Evolutionary conservation across 1,284 basidiomycete species (phyloP).

Genomic region (Lentinula novae-zelandiae): DNA sequence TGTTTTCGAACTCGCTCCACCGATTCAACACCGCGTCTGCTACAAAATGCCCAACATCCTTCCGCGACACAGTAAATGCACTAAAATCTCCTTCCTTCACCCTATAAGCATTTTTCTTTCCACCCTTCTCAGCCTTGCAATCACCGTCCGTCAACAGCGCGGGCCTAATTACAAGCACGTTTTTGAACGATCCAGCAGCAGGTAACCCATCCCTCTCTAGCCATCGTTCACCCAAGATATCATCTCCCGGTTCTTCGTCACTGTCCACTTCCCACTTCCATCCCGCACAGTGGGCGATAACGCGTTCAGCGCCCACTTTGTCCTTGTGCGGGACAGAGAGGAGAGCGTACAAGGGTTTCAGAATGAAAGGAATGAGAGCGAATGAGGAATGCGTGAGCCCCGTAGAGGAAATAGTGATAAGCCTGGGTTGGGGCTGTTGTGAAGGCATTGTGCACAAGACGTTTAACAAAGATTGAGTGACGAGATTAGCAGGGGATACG

Average conservation of each 20-base stretch:
- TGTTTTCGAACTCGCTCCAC: constrained; percentile 53
- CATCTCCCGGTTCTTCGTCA: constrained; percentile 31
- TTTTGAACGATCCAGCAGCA: constrained; percentile 34
- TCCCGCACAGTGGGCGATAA: constrained; percentile 33
- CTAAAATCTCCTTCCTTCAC: constrained; percentile 33
- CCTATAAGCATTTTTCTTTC: constrained; percentile 16
- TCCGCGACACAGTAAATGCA: constrained; percentile 55
- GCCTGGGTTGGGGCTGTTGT: constrained; percentile 34
- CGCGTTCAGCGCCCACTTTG: constrained; percentile 43
- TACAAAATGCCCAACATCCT: constrained; percentile 66
- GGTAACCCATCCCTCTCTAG: constrained; percentile 33
- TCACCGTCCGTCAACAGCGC: constrained; percentile 54
- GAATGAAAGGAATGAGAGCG: constrained; percentile 37
- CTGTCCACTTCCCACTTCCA: constrained; percentile 35
- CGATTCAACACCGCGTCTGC: constrained; percentile 40
- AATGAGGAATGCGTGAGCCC: constrained; percentile 47
- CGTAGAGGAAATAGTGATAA: constrained; percentile 49
- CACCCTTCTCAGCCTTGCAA: constrained; percentile 41
- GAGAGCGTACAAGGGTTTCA: constrained; percentile 40
- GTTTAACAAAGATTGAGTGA: constrained; percentile 47
- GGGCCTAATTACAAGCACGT: constrained; percentile 50
- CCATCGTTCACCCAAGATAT: constrained; percentile 43
- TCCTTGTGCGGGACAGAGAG: constrained; percentile 40
- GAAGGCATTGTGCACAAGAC: constrained; percentile 42
- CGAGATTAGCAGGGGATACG: constrained; percentile 45